phyloP scores from a whole-genome alignment of 306 rosid species.

The Glycyrrhiza uralensis region DNA sequence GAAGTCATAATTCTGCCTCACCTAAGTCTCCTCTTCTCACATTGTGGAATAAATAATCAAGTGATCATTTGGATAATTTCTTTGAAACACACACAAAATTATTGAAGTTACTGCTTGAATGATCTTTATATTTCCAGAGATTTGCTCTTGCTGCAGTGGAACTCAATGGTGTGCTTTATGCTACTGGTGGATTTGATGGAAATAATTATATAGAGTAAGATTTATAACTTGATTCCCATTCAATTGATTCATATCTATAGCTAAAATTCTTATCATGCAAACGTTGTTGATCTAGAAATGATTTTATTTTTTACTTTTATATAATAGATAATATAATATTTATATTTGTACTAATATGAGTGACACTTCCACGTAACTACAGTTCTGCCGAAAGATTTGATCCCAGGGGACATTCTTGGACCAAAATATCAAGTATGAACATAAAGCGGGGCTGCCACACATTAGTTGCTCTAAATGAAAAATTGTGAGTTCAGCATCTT shows the following conservation, averaged over 20 bases:
- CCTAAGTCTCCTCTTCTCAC: not conserved
- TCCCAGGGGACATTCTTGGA: conserved; percentile 81
- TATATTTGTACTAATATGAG: conserved; percentile 8
- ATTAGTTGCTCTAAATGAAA: conserved; percentile 55
- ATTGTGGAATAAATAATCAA: not conserved
- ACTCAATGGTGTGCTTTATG: conserved; percentile 69
- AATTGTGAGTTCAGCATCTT: conserved; percentile 45
- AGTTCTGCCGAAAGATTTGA: conserved; percentile 84
- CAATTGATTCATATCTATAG: not conserved
- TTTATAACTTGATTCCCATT: conserved; percentile 9
- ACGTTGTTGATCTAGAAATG: not conserved
- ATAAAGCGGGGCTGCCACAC: conserved; percentile 43
- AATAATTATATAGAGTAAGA: conserved; percentile 65
- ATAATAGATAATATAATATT: not conserved
- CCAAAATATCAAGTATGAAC: conserved; percentile 49
- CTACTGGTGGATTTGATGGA: conserved; percentile 89
- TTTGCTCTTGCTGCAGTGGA: conserved; percentile 77
- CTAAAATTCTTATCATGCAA: not conserved
- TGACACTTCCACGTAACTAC: conserved; percentile 30
- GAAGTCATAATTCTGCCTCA: not conserved
- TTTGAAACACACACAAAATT: not conserved
- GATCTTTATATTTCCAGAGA: conserved; percentile 52
- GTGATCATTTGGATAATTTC: conserved; percentile 3
- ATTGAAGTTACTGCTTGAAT: conserved; percentile 4
- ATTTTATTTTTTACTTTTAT: not conserved